These are phyloP conservation scores for Galeopsis tetrahit DNA, from an alignment of 257 asterid genomes.

Conservation along the genomic window DNA sequence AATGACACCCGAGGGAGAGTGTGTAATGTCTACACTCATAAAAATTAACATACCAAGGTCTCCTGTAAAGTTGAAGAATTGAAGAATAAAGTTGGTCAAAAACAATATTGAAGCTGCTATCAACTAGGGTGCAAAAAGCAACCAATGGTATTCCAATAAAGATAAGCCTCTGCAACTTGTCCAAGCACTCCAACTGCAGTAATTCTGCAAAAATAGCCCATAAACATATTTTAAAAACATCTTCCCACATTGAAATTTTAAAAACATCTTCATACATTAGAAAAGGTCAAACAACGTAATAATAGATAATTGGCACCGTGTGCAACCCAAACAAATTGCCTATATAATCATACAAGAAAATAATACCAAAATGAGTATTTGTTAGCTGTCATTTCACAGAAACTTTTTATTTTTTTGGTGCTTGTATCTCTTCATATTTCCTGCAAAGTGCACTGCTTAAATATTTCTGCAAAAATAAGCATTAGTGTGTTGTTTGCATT, in stretches of 20 bases:
- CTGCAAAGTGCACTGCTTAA: slow-evolving; percentile 46
- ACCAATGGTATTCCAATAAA: slow-evolving; percentile 59
- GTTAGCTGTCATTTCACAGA: slow-evolving; percentile 86
- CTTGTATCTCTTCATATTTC: slow-evolving; percentile 90
- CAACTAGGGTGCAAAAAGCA: slow-evolving; percentile 51
- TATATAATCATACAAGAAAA: no score
- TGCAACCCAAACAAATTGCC: no score
- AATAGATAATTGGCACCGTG: no score
- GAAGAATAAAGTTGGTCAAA: slow-evolving; percentile 56
- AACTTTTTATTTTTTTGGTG: slow-evolving; percentile 90
- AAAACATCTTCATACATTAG: neutral
- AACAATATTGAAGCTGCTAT: slow-evolving; percentile 61
- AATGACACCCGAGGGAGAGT: no score
- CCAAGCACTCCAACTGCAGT: slow-evolving; percentile 74
- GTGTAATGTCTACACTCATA: no score
- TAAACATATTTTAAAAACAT: neutral
- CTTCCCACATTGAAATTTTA: neutral
- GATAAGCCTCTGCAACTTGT: slow-evolving; percentile 61
- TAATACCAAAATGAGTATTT: slow-evolving; percentile 51
- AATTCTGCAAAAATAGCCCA: slow-evolving; percentile 39
- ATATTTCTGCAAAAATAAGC: no score
- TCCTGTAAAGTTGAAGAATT: slow-evolving; percentile 44
- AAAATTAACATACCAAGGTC: slow-evolving; percentile 60
- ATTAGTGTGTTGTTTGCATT: no score
- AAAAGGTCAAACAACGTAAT: neutral